These are phyloP conservation scores for Hyphodiscus sp. DNA, from an alignment of 2,329 filamentous ascomycete species.

Conservation along the genomic window DNA sequence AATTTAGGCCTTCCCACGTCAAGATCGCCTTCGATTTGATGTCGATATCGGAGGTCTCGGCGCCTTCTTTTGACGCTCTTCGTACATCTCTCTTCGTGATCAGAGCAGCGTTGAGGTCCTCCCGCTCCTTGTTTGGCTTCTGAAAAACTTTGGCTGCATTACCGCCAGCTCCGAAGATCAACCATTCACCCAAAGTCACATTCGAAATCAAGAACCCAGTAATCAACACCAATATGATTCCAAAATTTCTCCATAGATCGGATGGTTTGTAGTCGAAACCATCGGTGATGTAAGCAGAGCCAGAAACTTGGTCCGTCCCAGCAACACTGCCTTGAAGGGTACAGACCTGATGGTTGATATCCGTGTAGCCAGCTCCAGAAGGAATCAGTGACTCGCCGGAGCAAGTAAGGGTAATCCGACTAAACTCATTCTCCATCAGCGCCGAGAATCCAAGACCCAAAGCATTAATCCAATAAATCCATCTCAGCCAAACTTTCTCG, in stretches of 20 bases:
- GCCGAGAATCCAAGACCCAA: slow-evolving; percentile 65
- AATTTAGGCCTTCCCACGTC: slow-evolving; percentile 81
- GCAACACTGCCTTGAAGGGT: slow-evolving; percentile 48
- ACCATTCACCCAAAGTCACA: slow-evolving; percentile 69
- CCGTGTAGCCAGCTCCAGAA: slow-evolving; percentile 40
- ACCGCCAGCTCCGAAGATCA: slow-evolving; percentile 75
- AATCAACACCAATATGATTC: slow-evolving; percentile 66
- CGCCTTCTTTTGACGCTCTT: slow-evolving; percentile 39
- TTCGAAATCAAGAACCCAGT: slow-evolving; percentile 70
- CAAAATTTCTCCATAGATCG: slow-evolving; percentile 55
- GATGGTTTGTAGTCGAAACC: slow-evolving; percentile 52
- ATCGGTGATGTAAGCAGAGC: slow-evolving; percentile 60
- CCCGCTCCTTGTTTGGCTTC: slow-evolving; percentile 61
- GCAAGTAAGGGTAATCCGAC: slow-evolving; percentile 47
- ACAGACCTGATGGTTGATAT: slow-evolving; percentile 43
- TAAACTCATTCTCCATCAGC: slow-evolving; percentile 65
- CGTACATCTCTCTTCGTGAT: slow-evolving; percentile 51
- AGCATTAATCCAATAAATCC: slow-evolving; percentile 61
- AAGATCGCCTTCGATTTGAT: slow-evolving; percentile 59
- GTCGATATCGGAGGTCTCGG: slow-evolving; percentile 41
- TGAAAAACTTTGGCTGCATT: slow-evolving; percentile 72
- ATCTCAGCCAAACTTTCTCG: slow-evolving; percentile 47
- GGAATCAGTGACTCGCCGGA: slow-evolving; percentile 45
- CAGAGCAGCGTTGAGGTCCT: slow-evolving; percentile 58
- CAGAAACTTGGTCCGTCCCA: slow-evolving; percentile 55